A percentile compares a stretch with the other conserved stretches of the same genome.
Conservation (phyloP, 73 alveolate genomes). For the Tetrahymena borealis region DNA sequence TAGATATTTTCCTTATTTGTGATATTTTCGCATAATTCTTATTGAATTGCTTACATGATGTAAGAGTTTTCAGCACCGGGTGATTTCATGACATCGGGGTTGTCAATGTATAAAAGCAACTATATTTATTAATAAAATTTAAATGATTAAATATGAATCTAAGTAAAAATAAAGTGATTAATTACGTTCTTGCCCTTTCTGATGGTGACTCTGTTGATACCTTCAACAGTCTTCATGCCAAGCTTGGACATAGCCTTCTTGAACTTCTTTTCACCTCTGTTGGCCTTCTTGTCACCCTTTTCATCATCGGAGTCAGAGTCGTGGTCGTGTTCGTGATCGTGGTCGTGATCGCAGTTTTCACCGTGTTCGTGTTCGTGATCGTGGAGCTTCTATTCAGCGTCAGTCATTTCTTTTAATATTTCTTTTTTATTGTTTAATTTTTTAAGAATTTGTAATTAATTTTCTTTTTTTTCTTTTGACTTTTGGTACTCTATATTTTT, state of each 20-base stretch:
- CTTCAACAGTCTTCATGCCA: constrained; percentile 87
- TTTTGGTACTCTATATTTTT: not conserved
- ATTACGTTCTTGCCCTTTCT: constrained; percentile 73
- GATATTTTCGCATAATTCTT: constrained; percentile 66
- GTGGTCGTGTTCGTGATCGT: constrained; percentile 27
- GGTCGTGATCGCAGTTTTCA: constrained; percentile 23
- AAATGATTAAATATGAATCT: too few species aligned
- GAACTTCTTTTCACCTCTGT: constrained; percentile 95
- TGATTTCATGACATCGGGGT: constrained; percentile 92
- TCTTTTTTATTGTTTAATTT: not conserved
- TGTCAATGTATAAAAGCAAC: constrained; percentile 81
- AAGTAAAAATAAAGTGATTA: too few species aligned
- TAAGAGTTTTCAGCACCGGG: constrained; percentile 85
- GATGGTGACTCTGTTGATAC: constrained; percentile 95
- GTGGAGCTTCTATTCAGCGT: constrained; percentile 5
- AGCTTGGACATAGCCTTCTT: constrained; percentile 91
- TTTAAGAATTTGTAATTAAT: not conserved
- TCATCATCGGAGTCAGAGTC: constrained; percentile 45
- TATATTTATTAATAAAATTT: too few species aligned
- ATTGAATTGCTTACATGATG: constrained; percentile 81
- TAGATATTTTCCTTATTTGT: constrained; percentile 25
- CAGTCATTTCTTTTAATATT: not conserved
- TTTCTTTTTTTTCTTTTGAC: not conserved
- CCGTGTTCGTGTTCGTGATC: constrained; percentile 32
- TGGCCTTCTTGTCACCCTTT: constrained; percentile 65